Conservation (phyloP, 2,329 filamentous ascomycete species). For the Coniochaeta sp. region DNA sequence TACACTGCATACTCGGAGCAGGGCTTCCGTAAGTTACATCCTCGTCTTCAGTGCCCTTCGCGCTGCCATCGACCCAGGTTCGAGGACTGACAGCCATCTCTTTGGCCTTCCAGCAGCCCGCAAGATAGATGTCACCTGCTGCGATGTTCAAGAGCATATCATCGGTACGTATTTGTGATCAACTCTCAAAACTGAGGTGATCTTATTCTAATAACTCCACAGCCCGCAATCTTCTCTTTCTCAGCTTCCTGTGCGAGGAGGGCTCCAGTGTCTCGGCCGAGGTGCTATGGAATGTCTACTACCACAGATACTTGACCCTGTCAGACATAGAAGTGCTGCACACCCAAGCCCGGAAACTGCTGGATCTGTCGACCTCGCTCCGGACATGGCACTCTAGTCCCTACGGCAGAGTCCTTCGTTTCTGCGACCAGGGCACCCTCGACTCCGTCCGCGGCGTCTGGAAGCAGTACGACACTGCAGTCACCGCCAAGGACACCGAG, state of each 20-base stretch:
- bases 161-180: constrained; percentile 30
- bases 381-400: constrained; percentile 33
- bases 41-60: background rate
- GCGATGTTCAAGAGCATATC: constrained; percentile 41
- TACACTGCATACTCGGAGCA: constrained; percentile 40
- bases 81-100: constrained; percentile 14
- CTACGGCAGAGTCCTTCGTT: constrained; percentile 36
- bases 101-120: constrained; percentile 16
- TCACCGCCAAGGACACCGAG: constrained; percentile 8
- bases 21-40: constrained; percentile 1
- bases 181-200: background rate
- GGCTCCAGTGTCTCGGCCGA: constrained; percentile 17
- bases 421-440: constrained; percentile 42
- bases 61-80: background rate
- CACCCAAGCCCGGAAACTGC: constrained; percentile 35
- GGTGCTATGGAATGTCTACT: constrained; percentile 47
- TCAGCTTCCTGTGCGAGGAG: constrained; percentile 41
- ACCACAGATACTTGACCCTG: constrained; percentile 39
- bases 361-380: constrained; percentile 26
- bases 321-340: constrained; percentile 27
- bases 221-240: constrained; percentile 44
- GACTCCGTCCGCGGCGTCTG: constrained; percentile 31
- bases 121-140: constrained; percentile 47
- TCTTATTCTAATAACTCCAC: background rate
- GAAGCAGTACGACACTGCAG: constrained; percentile 20